Conservation (phyloP, 2,329 filamentous ascomycete species). For the Verruconis gallopava region DNA sequence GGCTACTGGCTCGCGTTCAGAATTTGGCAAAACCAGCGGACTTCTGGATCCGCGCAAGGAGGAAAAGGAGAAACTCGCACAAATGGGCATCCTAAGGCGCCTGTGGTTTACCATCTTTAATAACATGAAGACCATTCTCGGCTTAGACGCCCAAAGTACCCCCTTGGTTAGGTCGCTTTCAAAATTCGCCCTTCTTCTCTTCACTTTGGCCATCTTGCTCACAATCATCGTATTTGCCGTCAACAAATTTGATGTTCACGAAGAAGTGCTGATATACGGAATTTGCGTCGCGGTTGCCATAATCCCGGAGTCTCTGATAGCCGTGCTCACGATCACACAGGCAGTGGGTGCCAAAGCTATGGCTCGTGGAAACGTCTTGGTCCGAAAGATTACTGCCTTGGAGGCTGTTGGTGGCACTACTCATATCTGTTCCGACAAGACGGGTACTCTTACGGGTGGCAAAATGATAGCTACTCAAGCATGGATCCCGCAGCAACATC, state of each 20-base stretch:
- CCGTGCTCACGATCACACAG: constrained; percentile 56
- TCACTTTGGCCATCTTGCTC: constrained; percentile 58
- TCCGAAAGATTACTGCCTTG: constrained; percentile 25
- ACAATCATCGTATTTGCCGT: constrained; percentile 56
- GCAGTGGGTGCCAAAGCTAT: constrained; percentile 29
- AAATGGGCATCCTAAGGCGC: background rate
- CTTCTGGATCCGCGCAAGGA: constrained; percentile 22
- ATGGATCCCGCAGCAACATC: constrained; percentile 18
- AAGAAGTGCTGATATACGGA: constrained; percentile 35
- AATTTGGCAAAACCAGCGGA: constrained; percentile 64
- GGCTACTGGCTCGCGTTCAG: constrained; percentile 59
- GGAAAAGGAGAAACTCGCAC: constrained; percentile 11
- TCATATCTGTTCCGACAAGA: constrained; percentile 29
- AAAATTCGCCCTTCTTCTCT: constrained; percentile 71
- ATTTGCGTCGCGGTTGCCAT: constrained; percentile 35
- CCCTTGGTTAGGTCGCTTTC: constrained; percentile 75
- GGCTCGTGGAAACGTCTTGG: constrained; percentile 28
- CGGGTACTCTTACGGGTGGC: constrained; percentile 27
- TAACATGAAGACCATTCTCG: constrained; percentile 40
- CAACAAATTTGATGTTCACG: constrained; percentile 34
- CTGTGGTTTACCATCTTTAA: background rate
- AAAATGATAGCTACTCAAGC: constrained; percentile 28
- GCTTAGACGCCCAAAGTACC: constrained; percentile 62
- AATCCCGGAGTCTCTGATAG: constrained; percentile 43
- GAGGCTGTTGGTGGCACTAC: constrained; percentile 30